A percentile compares a stretch with the other conserved stretches of the same genome.
Conservation (phyloP, 345 rosid genomes). For the Eutrema japonicum region DNA sequence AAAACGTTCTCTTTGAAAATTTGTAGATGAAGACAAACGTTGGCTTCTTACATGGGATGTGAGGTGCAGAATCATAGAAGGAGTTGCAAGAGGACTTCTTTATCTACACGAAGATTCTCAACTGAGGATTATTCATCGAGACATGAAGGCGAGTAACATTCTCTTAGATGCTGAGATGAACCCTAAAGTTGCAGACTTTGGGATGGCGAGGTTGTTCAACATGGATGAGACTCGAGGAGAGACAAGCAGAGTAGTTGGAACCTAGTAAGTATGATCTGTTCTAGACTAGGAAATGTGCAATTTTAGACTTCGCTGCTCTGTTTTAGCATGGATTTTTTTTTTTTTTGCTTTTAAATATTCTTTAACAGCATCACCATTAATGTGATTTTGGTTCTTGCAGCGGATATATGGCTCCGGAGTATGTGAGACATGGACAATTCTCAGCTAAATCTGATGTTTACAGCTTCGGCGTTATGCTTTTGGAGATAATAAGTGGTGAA, state of each 20-base stretch:
- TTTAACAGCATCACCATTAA: background rate
- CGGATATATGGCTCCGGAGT: conserved; percentile 52
- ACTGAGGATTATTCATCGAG: conserved; percentile 41
- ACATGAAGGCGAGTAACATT: conserved; percentile 47
- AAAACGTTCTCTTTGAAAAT: background rate
- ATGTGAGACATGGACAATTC: conserved; percentile 45
- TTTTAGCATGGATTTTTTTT: too few species aligned
- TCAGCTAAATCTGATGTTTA: conserved; percentile 58
- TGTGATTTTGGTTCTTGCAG: conserved; percentile 32
- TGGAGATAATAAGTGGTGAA: conserved; percentile 55
- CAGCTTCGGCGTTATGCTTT: conserved; percentile 57
- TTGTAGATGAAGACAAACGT: conserved; percentile 37
- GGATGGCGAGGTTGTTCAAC: conserved; percentile 47
- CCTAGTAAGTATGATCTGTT: conserved; percentile 44
- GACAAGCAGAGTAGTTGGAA: conserved; percentile 48
- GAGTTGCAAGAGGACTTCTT: conserved; percentile 46
- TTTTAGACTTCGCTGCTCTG: background rate
- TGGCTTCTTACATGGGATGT: conserved; percentile 37
- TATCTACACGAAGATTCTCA: conserved; percentile 49
- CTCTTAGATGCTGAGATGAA: conserved; percentile 45
- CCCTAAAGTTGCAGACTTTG: conserved; percentile 50
- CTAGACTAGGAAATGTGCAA: background rate
- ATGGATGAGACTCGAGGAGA: conserved; percentile 44
- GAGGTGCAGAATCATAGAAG: conserved; percentile 45
- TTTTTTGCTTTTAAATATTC: background rate